Conservation (phyloP, 1,284 basidiomycete species). For the Tranzscheliella williamsii region DNA sequence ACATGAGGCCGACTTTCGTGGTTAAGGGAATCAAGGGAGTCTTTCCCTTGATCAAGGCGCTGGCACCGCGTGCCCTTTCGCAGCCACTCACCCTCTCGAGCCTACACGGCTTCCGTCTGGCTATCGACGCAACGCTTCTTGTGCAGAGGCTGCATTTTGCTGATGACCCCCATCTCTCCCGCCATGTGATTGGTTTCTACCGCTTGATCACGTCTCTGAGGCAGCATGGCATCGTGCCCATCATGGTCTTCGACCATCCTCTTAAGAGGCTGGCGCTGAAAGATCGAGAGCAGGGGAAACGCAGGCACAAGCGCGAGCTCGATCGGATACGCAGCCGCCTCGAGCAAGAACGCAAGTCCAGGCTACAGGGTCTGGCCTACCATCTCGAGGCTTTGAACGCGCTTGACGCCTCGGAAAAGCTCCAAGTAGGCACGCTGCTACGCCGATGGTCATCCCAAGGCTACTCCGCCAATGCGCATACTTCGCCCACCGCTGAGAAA, state of each 20-base stretch:
- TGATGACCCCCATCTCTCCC: slow-evolving; percentile 32
- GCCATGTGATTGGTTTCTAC: slow-evolving; percentile 51
- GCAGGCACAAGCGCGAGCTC: slow-evolving; percentile 35
- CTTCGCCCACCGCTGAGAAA: too few species aligned
- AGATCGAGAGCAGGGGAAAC: slow-evolving; percentile 39
- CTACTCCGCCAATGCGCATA: too few species aligned
- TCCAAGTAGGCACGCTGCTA: slow-evolving; percentile 23
- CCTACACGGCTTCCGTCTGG: slow-evolving; percentile 29
- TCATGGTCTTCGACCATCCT: slow-evolving; percentile 55
- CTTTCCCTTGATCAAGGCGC: slow-evolving; percentile 35
- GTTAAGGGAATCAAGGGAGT: slow-evolving; percentile 18
- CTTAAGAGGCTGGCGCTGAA: slow-evolving; percentile 40
- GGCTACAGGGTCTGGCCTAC: slow-evolving; percentile 16
- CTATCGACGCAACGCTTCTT: slow-evolving; percentile 50
- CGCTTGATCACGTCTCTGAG: slow-evolving; percentile 41
- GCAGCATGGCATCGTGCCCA: slow-evolving; percentile 27
- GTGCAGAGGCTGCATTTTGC: slow-evolving; percentile 45
- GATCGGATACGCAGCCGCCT: slow-evolving; percentile 27
- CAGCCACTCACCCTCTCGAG: slow-evolving; percentile 19
- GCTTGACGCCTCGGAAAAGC: slow-evolving; percentile 12
- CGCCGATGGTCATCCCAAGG: too few species aligned
- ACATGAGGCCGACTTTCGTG: background rate
- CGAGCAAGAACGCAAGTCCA: slow-evolving; percentile 17
- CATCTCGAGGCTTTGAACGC: slow-evolving; percentile 13
- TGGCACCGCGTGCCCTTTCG: slow-evolving; percentile 23